Evolutionary conservation across 768 basidiomycete genomes (phyloP), one percentile per base, ranked within the genome.

Genomic region (Trichaptum fuscoviolaceum): DNA sequence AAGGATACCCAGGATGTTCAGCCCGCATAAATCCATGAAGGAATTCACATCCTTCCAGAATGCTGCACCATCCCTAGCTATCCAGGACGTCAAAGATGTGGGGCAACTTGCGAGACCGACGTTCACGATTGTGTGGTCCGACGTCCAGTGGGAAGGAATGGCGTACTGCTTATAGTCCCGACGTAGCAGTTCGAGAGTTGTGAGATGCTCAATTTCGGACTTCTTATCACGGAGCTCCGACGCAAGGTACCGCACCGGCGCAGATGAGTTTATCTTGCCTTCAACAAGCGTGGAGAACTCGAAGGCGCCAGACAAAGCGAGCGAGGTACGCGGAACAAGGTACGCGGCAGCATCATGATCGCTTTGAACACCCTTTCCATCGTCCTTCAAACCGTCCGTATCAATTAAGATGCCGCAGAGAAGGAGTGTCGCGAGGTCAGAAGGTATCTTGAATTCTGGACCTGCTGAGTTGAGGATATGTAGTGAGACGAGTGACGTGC

Each of bases 91-190:
- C 6, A 96, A 81, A 8, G 83, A 81, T 4, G 91, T 72, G 1
- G 95, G 95, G 20, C 98, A 90, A 2, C 93, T 91, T 1, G 93
- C 85, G 12, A 99, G 78, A 6, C 96, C 95, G 1, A 87, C 87
- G 66, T 83, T 84, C 57, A 93, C 78, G 7, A 77, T 73, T 27
- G 76, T 71, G 8, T 71, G 67, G 20, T 73, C 74, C 0, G 75
- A 67, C 5, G 77, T 73, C 78, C 81, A 83, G 1, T 79, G 72
- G 1, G 88, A 82, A 0, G 79, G 75, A 67, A 86, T 75, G 1
- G 76, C 73, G 72, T 95, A 96, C 69, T 96, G 88, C 75, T 99
- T 99, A 82, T 95, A 99, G 77, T 99, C 97, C n/a, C 97, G 81
- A 15, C 94, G 83, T 6, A 99, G 83, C 23, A 98, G 85, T 72